Evolutionary conservation across 805 yeast species (phyloP), one percentile per base, ranked within the genome.

Genomic region (Scheffersomyces stipitis): DNA sequence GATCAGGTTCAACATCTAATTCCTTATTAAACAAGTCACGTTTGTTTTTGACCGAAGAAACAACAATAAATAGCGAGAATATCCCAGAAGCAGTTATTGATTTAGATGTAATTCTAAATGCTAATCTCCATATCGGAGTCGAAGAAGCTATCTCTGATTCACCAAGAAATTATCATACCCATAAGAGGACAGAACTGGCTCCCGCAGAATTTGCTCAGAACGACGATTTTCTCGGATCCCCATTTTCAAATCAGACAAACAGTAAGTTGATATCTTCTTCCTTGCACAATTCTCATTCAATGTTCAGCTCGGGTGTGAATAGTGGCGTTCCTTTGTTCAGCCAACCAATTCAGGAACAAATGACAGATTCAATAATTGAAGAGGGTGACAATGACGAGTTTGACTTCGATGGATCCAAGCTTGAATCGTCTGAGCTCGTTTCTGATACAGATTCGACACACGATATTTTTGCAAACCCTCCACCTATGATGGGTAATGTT

Each of bases 61-160:
- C 62, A 3, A 46, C 40, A 6, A 16, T 54, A 18, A 50, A 54
- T 33, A 48, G 40, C 24, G 58, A 60, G 26, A 60, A 60, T 34
- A 50, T 64, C 2, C 71, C 71, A 3, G 66, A 65, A 31, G 68
- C 71, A 5, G 58, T 66, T 7, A 66, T 66, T 16, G 73, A 66
- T 38, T 52, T 66, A 30, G 71, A 66, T 41, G 69, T 63, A 34
- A 60, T 66, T 5, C 45, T 64, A 17, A 56, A 61, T 36, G 63
- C 65, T 4, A 56, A 55, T 34, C 41, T 58, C 30, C 62, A 60
- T 33, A 56, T 58, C 16, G 61, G 59, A 3, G 52, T 35, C 20
- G 13, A 33, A 37, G 22, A 22, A 24, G 4, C 36, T 26, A 43
- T 39, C 13, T 31, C 40, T 4, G n/a, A n/a, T n/a, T 31, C 41